These are phyloP conservation scores for Psilocybe subaeruginosa DNA, from an alignment of 768 basidiomycete genomes.

Conservation along the genomic window DNA sequence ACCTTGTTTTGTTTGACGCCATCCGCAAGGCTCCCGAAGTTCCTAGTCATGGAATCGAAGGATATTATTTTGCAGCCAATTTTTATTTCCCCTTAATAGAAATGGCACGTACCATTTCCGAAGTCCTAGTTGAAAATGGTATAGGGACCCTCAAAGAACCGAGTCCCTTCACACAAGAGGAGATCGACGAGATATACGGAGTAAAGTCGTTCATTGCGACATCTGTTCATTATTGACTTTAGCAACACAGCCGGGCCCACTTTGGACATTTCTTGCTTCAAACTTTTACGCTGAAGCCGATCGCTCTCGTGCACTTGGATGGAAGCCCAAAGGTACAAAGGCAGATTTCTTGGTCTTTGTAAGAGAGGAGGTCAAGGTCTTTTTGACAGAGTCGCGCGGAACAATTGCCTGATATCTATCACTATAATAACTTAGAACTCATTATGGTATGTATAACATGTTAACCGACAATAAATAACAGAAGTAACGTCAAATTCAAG, in stretches of 20 bases:
- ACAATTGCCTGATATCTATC: too few relatives aligned
- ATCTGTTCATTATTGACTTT: not conserved
- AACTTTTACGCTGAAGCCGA: conserved; percentile 24
- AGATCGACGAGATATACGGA: conserved; percentile 19
- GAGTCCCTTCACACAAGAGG: conserved; percentile 22
- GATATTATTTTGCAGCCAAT: conserved; percentile 28
- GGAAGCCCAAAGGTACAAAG: conserved; percentile 25
- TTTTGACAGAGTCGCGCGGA: too few relatives aligned
- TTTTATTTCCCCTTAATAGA: conserved; percentile 19
- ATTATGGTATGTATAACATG: too few relatives aligned
- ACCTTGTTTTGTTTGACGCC: conserved; percentile 22
- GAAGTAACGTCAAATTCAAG: too few relatives aligned
- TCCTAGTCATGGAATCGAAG: conserved; percentile 22
- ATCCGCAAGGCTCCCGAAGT: conserved; percentile 11
- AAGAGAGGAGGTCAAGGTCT: conserved; percentile 18
- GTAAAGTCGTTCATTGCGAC: conserved; percentile 11
- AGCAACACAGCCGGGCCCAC: conserved; percentile 3
- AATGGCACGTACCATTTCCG: conserved; percentile 16
- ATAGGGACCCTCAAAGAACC: conserved; percentile 14
- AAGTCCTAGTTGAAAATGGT: conserved; percentile 20
- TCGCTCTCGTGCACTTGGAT: conserved; percentile 25
- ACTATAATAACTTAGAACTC: too few relatives aligned
- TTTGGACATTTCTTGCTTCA: conserved; percentile 20
- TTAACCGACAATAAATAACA: too few relatives aligned
- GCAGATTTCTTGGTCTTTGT: conserved; percentile 21